Evolutionary conservation across 345 rosid species (phyloP).

Genomic region (Xanthoceras sorbifolium): DNA sequence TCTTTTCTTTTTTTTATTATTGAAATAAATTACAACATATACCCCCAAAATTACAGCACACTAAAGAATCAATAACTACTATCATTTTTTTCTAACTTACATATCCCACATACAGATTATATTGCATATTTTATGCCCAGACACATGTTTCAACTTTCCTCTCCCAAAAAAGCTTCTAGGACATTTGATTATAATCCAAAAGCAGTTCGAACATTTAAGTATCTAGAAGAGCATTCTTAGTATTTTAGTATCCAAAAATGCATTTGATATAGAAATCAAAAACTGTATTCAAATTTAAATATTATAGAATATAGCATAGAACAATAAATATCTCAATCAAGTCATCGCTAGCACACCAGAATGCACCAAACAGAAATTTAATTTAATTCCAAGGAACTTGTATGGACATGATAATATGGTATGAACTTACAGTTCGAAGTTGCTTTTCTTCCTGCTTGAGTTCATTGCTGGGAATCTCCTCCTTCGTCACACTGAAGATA

Average conservation of each 20-base stretch:
- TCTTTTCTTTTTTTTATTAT: too few relatives aligned
- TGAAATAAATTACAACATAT: too few relatives aligned
- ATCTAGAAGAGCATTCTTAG: background rate
- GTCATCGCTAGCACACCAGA: background rate
- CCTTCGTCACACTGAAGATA: constrained; percentile 51
- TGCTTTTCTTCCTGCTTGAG: constrained; percentile 48
- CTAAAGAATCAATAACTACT: background rate
- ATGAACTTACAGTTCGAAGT: constrained; percentile 64
- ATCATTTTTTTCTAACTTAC: background rate
- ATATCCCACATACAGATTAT: background rate
- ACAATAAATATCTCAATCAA: background rate
- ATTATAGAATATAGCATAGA: background rate
- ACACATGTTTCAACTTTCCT: background rate
- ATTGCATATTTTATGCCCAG: background rate
- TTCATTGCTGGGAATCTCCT: constrained; percentile 35
- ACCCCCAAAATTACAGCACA: background rate
- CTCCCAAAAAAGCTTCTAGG: too few relatives aligned
- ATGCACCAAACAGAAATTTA: background rate
- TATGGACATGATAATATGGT: background rate
- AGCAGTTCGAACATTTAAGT: background rate
- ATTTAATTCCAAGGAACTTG: background rate
- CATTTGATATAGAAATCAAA: too few relatives aligned
- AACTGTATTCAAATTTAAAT: background rate
- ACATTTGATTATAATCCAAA: background rate
- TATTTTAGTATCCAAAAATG: background rate